Evolutionary conservation across 768 basidiomycete genomes (phyloP), one percentile per base, ranked within the genome.

Genomic region (Polyporus arcularius): DNA sequence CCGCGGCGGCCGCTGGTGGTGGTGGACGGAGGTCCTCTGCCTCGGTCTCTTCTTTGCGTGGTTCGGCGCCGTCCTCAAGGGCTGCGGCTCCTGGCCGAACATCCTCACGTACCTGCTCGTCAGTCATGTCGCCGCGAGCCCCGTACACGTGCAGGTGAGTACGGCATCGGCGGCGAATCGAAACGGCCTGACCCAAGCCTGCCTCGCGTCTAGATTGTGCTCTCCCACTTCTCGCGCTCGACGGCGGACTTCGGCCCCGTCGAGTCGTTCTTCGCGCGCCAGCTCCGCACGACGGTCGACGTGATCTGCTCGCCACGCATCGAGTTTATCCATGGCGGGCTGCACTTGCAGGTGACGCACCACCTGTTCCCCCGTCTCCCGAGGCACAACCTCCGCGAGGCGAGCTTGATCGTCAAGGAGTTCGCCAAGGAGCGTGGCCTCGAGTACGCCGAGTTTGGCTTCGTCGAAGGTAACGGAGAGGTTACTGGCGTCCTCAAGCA

Each of bases 221-320:
- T 98, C 30, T 99, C 97, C 8, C 97, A 99, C 78, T 99, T 96
- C 73, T 89, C 93, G 51, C 94, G 95, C 79, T 94, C 96, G 12
- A 96, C 95, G 2, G 89, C 80, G 9, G 96, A 98, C 71, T 79
- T 98, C 18, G 96, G 96, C 12, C 92, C 93, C 1, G 76, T 78
- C 31, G 97, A 99, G 71, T 96, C 94, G 0, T 98, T 98, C 78
- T 85, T 90, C 4, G 89, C 93, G 67, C 88, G 97, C 15, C 97
- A 99, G 73, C 78, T 99, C 68, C 90, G 97, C 50, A 99, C 97
- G n/a, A 98, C 97, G 0, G 90, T 92, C 47, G 97, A 99, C 73
- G 94, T 99, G 43, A 85, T 92, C 62, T 98, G 97, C 75, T 85
- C 87, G 2, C 80, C 88, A 1, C 84, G 85, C 35, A 81, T 98